Evolutionary conservation across 371 early-diverging fungal species (phyloP), one percentile per base, ranked within the genome.

Genomic region (Mucor racemosus): DNA sequence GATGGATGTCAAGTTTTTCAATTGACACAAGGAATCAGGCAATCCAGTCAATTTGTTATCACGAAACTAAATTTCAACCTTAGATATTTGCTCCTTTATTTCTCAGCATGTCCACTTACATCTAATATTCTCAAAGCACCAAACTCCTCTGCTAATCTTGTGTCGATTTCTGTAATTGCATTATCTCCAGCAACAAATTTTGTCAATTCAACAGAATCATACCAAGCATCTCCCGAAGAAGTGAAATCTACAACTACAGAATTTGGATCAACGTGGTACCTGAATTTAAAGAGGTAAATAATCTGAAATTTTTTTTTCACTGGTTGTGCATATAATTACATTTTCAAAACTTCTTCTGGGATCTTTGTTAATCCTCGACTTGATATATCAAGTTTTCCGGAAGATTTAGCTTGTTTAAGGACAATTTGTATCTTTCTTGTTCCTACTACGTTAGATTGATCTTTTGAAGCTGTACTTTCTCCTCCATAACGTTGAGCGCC

Each of bases 361-460:
- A 95, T 72, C 9, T 69, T 77, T 0, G 77, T 76, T 57, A 95
- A 75, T 26, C 75, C 72, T 62, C 91, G 84, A 69, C 83, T 86
- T 19, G 92, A 87, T 15, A 95, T 76, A 67, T 92, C 90, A 39
- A 95, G 78, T 59, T 82, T 86, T 15, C 94, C 93, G 61, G 74
- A 69, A 1, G 69, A 57, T 44, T 81, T 79, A 7, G 83, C 80
- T 67, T 78, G 80, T 13, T 73, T 74, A n/a, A 81, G 75, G 1
- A 81, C 57, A 0, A 74, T 60, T 54, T 73, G 65, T 36, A 80
- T 57, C 33, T 73, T 84, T 60, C 72, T 62, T 17, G 62, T 66
- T 9, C 62, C 65, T 53, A 53, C 53, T 9, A 53, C 53, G 2
- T 19, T 26, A 13, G 53, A 6, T 10, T 26, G 26, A 14, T 26